Evolutionary conservation across 2,329 filamentous ascomycete species (phyloP).

Genomic region (Cytospora mali): DNA sequence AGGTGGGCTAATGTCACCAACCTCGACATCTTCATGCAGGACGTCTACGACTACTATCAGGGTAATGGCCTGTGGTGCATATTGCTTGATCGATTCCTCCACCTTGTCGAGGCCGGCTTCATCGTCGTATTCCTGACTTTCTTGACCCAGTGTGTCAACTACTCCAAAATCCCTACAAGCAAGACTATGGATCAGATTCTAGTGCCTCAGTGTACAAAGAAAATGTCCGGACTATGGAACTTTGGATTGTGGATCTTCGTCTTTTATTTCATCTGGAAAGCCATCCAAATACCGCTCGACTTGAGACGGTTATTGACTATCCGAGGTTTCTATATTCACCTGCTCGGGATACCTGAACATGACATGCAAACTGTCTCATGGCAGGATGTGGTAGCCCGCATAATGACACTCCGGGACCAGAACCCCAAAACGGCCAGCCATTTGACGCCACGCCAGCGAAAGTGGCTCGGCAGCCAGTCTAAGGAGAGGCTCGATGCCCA

Average conservation of each 20-base stretch:
- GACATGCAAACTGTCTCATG: conserved; percentile 95
- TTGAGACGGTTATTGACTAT: conserved; percentile 73
- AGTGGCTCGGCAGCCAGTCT: conserved; percentile 77
- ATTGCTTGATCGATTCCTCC: conserved; percentile 69
- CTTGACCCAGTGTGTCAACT: conserved; percentile 84
- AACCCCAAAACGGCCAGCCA: conserved; percentile 77
- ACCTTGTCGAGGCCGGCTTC: conserved; percentile 78
- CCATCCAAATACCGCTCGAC: conserved; percentile 73
- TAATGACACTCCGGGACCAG: conserved; percentile 81
- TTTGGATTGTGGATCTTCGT: conserved; percentile 81
- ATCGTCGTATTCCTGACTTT: conserved; percentile 82
- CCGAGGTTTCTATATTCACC: conserved; percentile 81
- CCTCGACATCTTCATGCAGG: conserved; percentile 81
- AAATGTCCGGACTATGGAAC: conserved; percentile 77
- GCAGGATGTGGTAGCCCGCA: conserved; percentile 84
- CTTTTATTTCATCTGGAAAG: conserved; percentile 82
- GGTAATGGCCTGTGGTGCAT: conserved; percentile 87
- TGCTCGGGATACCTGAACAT: conserved; percentile 77
- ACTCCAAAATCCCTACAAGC: conserved; percentile 70
- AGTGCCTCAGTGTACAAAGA: conserved; percentile 73
- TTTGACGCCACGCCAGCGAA: conserved; percentile 53
- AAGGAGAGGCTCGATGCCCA: conserved; percentile 95
- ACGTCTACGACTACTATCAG: conserved; percentile 84
- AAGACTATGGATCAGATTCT: conserved; percentile 55
- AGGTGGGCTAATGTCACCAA: conserved; percentile 91